Conservation (phyloP, 2,329 filamentous ascomycete genomes). For the Colletotrichum magnum region DNA sequence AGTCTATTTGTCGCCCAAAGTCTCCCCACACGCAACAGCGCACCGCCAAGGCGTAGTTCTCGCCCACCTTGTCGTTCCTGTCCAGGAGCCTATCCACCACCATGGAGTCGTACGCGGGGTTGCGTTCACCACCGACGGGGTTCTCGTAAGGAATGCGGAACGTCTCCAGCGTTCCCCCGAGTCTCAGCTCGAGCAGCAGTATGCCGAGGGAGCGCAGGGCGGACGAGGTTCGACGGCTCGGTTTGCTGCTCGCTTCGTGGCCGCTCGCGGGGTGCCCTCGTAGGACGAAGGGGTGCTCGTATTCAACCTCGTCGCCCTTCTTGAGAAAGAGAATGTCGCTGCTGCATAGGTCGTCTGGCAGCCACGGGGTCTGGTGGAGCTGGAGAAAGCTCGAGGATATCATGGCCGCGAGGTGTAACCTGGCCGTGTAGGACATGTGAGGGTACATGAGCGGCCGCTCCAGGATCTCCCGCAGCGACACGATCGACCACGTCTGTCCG, state of each 20-base stretch:
- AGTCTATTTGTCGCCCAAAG: background rate
- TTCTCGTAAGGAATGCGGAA: conserved; percentile 9
- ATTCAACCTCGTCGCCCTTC: background rate
- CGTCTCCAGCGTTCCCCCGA: conserved; percentile 26
- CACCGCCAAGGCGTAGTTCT: conserved; percentile 43
- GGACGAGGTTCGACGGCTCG: background rate
- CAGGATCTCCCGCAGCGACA: conserved; percentile 35
- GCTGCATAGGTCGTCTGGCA: conserved; percentile 26
- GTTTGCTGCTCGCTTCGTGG: conserved; percentile 1
- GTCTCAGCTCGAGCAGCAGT: conserved; percentile 43
- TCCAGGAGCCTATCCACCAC: background rate
- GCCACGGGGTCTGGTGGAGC: conserved; percentile 45
- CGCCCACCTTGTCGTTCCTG: conserved; percentile 5
- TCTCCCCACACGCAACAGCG: conserved; percentile 39
- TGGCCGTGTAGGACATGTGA: conserved; percentile 9
- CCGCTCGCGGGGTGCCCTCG: background rate
- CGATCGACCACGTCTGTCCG: background rate
- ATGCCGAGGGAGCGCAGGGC: conserved; percentile 42
- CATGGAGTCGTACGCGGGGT: background rate
- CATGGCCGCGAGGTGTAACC: conserved; percentile 40
- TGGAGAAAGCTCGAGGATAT: conserved; percentile 45
- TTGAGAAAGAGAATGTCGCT: conserved; percentile 39
- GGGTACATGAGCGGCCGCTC: background rate
- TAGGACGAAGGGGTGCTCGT: conserved; percentile 29
- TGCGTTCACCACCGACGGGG: background rate